Evolutionary conservation across 345 rosid genomes (phyloP).

Genomic region (Bruguiera gymnorhiza): DNA sequence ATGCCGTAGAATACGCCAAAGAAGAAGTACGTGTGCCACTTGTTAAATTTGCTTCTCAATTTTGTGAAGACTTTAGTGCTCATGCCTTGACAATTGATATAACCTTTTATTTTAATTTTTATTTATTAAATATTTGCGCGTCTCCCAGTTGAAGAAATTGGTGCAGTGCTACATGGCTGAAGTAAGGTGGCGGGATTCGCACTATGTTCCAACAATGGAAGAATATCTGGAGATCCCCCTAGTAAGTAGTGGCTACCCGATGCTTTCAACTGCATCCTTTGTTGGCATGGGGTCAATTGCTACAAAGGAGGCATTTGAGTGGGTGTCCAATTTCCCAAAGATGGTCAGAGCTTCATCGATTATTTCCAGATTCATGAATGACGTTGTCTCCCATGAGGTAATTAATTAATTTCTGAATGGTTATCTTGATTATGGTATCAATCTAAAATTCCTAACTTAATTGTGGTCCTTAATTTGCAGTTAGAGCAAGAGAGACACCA

Average conservation of each 20-base stretch:
- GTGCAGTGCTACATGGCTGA: background rate
- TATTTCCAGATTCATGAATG: conserved; percentile 25
- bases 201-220: conserved; percentile 12
- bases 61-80: background rate
- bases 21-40: background rate
- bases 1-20: background rate
- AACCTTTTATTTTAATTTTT: background rate
- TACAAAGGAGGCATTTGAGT: conserved; percentile 20
- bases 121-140: background rate
- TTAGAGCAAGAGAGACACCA: conserved; percentile 10
- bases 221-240: conserved; percentile 2
- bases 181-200: conserved; percentile 1
- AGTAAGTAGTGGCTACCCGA: background rate
- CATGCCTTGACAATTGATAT: background rate
- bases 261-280: conserved; percentile 4
- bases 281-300: conserved; percentile 17
- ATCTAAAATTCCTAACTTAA: no score
- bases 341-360: conserved; percentile 7
- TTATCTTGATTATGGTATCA: no score
- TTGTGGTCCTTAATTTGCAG: background rate
- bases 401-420: background rate
- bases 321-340: conserved; percentile 14
- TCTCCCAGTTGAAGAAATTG: background rate
- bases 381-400: conserved; percentile 22
- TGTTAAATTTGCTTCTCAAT: background rate